Evolutionary conservation across 176 grass and related monocot species (phyloP).

Genomic region (Aegilops umbellulata): DNA sequence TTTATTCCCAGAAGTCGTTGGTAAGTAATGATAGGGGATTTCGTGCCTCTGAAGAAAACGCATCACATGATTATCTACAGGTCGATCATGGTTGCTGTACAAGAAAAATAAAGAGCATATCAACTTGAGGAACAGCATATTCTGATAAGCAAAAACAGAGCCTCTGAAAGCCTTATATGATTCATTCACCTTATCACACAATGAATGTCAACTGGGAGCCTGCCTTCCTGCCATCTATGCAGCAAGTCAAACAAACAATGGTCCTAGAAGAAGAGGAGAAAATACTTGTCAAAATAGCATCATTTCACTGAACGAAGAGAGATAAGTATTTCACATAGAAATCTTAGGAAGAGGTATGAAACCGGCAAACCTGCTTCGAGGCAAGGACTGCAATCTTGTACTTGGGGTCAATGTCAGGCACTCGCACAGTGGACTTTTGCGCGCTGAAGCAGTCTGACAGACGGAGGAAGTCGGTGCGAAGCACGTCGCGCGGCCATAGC

Average conservation of each 20-base stretch:
- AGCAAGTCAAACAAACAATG: slow-evolving; percentile 84
- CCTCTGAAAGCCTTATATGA: background rate
- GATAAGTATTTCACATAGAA: background rate
- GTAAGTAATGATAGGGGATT: slow-evolving; percentile 87
- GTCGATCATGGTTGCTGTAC: slow-evolving; percentile 81
- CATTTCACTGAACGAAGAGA: background rate
- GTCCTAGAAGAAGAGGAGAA: slow-evolving; percentile 46
- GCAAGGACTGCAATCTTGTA: slow-evolving; percentile 87
- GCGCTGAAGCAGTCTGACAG: slow-evolving; percentile 60
- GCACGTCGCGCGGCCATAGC: slow-evolving; percentile 57
- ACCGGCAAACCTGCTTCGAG: slow-evolving; percentile 59
- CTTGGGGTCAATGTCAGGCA: slow-evolving; percentile 77
- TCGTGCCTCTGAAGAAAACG: slow-evolving; percentile 80
- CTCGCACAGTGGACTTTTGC: slow-evolving; percentile 51
- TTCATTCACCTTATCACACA: slow-evolving; percentile 69
- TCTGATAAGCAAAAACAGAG: too few relatives aligned
- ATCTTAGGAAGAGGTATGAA: background rate
- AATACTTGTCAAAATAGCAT: background rate
- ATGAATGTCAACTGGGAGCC: slow-evolving; percentile 70
- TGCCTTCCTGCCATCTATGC: slow-evolving; percentile 78
- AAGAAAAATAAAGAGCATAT: background rate
- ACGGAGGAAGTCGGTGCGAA: slow-evolving; percentile 59
- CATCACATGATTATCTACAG: slow-evolving; percentile 62
- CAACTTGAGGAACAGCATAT: background rate
- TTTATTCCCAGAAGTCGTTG: slow-evolving; percentile 62